Percentiles rank a stretch among this genome's conserved stretches.
phyloP scores from a whole-genome alignment of 2,329 filamentous ascomycete species.

The Monosporascus sp. region DNA sequence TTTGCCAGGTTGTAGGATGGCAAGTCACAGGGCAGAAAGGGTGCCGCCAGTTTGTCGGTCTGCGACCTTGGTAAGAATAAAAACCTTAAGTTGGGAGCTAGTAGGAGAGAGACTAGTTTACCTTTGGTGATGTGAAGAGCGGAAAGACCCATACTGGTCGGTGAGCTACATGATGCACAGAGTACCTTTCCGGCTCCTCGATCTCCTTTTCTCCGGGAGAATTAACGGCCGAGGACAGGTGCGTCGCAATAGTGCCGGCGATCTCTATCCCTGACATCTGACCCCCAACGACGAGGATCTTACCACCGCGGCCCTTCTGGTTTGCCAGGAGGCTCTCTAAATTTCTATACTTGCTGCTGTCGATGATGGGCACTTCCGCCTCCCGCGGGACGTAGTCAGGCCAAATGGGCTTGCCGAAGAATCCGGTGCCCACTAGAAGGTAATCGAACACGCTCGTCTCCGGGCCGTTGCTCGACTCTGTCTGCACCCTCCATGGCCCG shows the following conservation, averaged over 20 bases:
- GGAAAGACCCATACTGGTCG: slow-evolving; percentile 70
- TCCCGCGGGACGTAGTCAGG: slow-evolving; percentile 37
- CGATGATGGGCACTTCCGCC: slow-evolving; percentile 47
- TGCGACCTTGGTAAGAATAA: slow-evolving; percentile 26
- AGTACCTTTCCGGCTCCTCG: slow-evolving; percentile 42
- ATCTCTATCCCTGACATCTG: slow-evolving; percentile 81
- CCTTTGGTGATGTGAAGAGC: slow-evolving; percentile 46
- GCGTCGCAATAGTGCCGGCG: slow-evolving; percentile 64
- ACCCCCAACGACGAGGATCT: slow-evolving; percentile 70
- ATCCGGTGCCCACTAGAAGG: slow-evolving; percentile 68
- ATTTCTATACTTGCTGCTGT: slow-evolving; percentile 63
- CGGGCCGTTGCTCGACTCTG: slow-evolving; percentile 27
- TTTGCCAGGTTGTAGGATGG: slow-evolving; percentile 64
- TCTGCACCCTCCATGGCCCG: slow-evolving; percentile 36
- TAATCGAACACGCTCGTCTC: slow-evolving; percentile 59
- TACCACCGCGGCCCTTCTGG: slow-evolving; percentile 38
- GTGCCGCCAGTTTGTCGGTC: slow-evolving; percentile 43
- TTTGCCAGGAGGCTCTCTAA: slow-evolving; percentile 42
- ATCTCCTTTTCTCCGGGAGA: slow-evolving; percentile 41
- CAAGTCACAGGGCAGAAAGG: slow-evolving; percentile 70
- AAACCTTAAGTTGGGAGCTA: slow-evolving; percentile 27
- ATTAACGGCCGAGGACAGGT: slow-evolving; percentile 60
- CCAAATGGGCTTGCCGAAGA: slow-evolving; percentile 60
- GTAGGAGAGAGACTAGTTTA: slow-evolving; percentile 19
- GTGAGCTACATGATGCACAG: slow-evolving; percentile 63